Evolutionary conservation across 257 asterid genomes (phyloP), one percentile per base, ranked within the genome.

Genomic region (Ophiorrhiza pumila): DNA sequence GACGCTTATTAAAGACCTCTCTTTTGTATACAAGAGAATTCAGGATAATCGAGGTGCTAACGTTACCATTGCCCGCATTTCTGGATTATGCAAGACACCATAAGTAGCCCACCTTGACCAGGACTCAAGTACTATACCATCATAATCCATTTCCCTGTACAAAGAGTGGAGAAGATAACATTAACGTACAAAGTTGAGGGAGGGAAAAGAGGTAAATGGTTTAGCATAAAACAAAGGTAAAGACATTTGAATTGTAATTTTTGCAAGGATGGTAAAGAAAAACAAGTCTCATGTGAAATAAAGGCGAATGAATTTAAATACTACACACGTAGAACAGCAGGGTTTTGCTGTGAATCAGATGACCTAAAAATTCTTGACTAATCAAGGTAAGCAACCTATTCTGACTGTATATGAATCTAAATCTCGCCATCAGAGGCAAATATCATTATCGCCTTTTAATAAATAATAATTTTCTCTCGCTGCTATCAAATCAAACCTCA

Each of bases 81-180:
- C 88, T 71, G 90, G 91, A 72, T 91, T 96, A 56, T 90, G 97
- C 84, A 94, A 77, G 80, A 94, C 82, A 74, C 97, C 98, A 78
- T 88, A 87, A 74, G 90, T 89, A 69, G 94, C 96, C 99, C 97
- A 94, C 77, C 95, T 90, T 58, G 99, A 90, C 99, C 97, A 94
- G 14, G 97, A 91, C 82, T 91, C 99, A 75, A 94, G 87, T 60
- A 94, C 99, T 18, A 94, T 91, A 82, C 99, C 99, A 80, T 94
- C 97, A 74, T 87, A 94, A 79, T 80, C 91, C 91, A 94, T 85
- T 73, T 91, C 97, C 90, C 99, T 94, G 65, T 59, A 68, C 50
- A 75, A 74, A 34, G 68, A 43, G 73, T 18, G 45, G 14, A 34
- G 32, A 49, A 3, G 29, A 50, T 20, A 8, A 50, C 17, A 63